A percentile compares a stretch with the other conserved stretches of the same genome.
These are phyloP conservation scores for Arthrinium phaeospermum DNA, from an alignment of 2,329 filamentous ascomycete species.

Conservation along the genomic window DNA sequence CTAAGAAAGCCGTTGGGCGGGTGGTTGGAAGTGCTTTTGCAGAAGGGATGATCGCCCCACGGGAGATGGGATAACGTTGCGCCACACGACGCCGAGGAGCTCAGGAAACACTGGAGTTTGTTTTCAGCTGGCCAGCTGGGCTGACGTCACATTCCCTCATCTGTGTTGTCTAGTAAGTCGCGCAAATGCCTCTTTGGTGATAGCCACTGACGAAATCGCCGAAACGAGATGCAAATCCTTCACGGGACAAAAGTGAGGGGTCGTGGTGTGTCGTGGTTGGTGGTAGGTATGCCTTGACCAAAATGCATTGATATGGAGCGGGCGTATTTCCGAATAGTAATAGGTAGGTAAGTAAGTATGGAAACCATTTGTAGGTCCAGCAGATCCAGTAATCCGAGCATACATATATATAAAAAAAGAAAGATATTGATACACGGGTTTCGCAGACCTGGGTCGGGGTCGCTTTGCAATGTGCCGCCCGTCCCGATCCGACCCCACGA, in stretches of 20 bases:
- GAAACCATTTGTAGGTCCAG: background rate
- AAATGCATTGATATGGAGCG: too few relatives aligned
- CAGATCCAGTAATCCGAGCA: background rate
- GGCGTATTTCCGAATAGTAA: background rate
- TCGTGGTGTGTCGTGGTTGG: too few relatives aligned
- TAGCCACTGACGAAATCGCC: slow-evolving; percentile 13
- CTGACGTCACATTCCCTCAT: background rate
- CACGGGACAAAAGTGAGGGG: too few relatives aligned
- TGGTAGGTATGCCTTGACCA: too few relatives aligned
- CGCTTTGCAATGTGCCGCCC: slow-evolving; percentile 5
- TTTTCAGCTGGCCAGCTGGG: slow-evolving; percentile 2
- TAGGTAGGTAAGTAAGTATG: background rate
- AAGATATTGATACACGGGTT: background rate
- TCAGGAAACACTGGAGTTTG: background rate
- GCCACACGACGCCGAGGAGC: background rate
- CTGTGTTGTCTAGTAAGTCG: background rate
- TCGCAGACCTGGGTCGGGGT: background rate
- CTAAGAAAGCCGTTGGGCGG: background rate
- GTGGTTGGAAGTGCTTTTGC: background rate
- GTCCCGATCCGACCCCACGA: slow-evolving; percentile 12
- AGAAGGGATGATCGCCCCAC: background rate
- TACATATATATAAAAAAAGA: background rate
- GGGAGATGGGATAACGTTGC: background rate
- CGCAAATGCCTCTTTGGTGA: background rate
- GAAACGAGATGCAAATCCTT: background rate